phyloP scores from a whole-genome alignment of 1,284 basidiomycete species.

The Ustilago vetiveriae region DNA sequence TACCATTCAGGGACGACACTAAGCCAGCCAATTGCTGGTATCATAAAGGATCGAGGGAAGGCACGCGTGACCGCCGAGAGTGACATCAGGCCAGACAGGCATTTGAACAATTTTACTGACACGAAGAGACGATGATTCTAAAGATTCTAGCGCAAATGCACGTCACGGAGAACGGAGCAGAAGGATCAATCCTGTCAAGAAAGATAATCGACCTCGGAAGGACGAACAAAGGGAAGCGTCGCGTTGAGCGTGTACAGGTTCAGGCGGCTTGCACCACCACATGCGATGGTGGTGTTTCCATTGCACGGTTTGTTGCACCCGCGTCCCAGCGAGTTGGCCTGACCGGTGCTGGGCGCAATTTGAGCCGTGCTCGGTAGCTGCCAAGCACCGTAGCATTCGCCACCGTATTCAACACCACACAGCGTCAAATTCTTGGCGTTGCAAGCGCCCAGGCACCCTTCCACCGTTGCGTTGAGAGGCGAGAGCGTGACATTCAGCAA shows the following conservation, averaged over 20 bases:
- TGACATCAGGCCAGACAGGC: no score
- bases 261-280: constrained; percentile 63
- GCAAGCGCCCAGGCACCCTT: constrained; percentile 55
- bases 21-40: no score
- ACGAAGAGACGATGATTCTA: no score
- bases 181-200: background rate
- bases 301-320: constrained; percentile 62
- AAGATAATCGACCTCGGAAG: background rate
- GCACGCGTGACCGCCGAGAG: no score
- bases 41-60: no score
- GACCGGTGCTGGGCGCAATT: constrained; percentile 10
- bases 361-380: constrained; percentile 1
- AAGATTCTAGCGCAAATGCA: no score
- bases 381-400: constrained; percentile 48
- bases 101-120: no score
- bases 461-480: constrained; percentile 19
- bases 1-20: no score
- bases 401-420: constrained; percentile 60
- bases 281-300: constrained; percentile 62
- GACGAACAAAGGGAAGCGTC: constrained; percentile 2
- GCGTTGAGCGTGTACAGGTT: constrained; percentile 54
- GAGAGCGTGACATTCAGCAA: constrained; percentile 13
- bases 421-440: constrained; percentile 44
- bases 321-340: constrained; percentile 33
- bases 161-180: no score